Evolutionary conservation across 2,329 filamentous ascomycete genomes (phyloP), one percentile per base, ranked within the genome.

Genomic region (Tolypocladium sp.): DNA sequence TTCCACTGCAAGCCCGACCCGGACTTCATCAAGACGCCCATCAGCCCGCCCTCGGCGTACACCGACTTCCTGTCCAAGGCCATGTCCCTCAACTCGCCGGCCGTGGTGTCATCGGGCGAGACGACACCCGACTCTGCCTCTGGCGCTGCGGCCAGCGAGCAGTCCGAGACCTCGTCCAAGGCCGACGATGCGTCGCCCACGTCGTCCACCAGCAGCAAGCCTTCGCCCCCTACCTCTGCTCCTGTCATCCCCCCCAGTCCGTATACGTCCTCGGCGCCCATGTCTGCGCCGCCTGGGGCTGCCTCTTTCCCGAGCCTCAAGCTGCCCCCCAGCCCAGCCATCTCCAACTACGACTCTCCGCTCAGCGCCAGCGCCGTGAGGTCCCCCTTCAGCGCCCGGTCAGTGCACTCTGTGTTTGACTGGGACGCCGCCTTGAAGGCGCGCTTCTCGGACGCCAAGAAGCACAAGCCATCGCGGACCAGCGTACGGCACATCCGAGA

Each of bases 21-120:
- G 9, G 78, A 79, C 59, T 80, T 82, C 66, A 83, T 92, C 78
- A 93, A 92, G 76, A 97, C 92, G 5, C 92, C 92, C 55, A 96
- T 97, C 72, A 95, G 90, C 57, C 93, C 93, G 57, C 93, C 93
- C 3, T 80, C 84, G 27, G 92, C 93, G 60, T 97, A 97, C 71
- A 88, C 91, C 65, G 92, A 97, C 69, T 97, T 97, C 70, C 86
- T 97, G 63, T 69, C 72, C 57, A 93, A 92, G 76, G 86, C 87
- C 61, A 85, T 95, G 75, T 88, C 88, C 22, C 79, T 92, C 60
- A 84, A 86, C 69, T 91, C 87, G 63, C 89, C 90, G 10, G 82
- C 86, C 46, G 76, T 77, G 56, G 78, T 79, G 66, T 77, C 79
- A 66, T 77, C 78, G 22, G 77, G 76, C 59, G 78, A 79, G 63